These are phyloP conservation scores for Entelexis sorbosivorans DNA, from an alignment of 1,139 yeast species.

Conservation along the genomic window DNA sequence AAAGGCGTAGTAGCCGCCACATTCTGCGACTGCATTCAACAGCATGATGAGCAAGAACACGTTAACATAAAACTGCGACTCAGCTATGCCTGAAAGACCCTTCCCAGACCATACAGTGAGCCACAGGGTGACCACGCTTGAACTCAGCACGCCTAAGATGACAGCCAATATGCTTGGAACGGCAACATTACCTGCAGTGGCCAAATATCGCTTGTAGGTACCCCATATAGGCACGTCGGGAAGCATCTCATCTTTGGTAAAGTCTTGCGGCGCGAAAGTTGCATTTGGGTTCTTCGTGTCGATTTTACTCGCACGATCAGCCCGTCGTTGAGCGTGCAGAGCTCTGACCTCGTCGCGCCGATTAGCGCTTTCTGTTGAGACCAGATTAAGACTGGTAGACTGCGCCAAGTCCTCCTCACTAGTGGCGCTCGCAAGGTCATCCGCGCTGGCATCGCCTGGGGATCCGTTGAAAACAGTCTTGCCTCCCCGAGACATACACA, in stretches of 20 bases:
- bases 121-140: conserved; percentile 38
- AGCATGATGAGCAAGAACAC: conserved; percentile 15
- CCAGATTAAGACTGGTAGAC: background rate
- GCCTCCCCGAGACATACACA: conserved; percentile 24
- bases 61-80: conserved; percentile 16
- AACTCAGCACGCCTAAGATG: background rate
- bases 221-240: conserved; percentile 8
- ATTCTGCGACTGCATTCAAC: conserved; percentile 3
- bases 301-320: background rate
- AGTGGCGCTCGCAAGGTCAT: background rate
- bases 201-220: conserved; percentile 16
- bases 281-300: background rate
- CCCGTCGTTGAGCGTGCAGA: background rate
- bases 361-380: background rate
- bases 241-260: conserved; percentile 5
- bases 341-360: background rate
- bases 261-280: background rate
- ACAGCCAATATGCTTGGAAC: background rate
- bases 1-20: conserved; percentile 11
- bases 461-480: background rate
- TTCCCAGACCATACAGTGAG: conserved; percentile 61
- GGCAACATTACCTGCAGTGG: conserved; percentile 8
- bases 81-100: conserved; percentile 14
- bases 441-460: background rate
- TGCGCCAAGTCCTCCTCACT: background rate